Evolutionary conservation across 2,329 filamentous ascomycete genomes (phyloP).

Genomic region (Epichloe sylvatica): DNA sequence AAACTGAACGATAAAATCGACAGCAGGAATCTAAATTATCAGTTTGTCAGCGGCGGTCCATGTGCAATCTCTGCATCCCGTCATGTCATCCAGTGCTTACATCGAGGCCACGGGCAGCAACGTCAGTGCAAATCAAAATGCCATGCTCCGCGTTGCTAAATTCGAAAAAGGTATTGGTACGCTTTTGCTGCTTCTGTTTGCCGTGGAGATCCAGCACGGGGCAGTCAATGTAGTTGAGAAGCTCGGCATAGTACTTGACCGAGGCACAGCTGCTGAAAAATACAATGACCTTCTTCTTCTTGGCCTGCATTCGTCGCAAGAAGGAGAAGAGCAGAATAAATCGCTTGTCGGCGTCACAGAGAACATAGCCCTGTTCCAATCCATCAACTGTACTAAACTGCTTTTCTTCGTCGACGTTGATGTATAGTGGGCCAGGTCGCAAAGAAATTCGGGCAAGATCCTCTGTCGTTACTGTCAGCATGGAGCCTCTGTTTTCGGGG

Average conservation of each 20-base stretch:
- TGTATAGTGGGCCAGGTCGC: constrained; percentile 79
- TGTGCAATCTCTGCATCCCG: not conserved
- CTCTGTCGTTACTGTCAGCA: constrained; percentile 31
- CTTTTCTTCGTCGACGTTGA: constrained; percentile 87
- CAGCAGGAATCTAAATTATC: constrained; percentile 57
- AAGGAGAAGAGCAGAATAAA: constrained; percentile 93
- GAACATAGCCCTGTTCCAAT: constrained; percentile 87
- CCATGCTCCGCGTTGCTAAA: constrained; percentile 67
- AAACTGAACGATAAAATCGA: constrained; percentile 94
- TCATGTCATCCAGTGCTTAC: constrained; percentile 28
- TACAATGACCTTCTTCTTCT: constrained; percentile 94
- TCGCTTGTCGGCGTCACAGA: constrained; percentile 85
- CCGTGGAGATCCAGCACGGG: constrained; percentile 78
- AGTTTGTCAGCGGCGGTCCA: not conserved
- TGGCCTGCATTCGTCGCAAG: constrained; percentile 60
- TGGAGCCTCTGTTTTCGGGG: not conserved
- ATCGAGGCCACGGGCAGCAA: constrained; percentile 87
- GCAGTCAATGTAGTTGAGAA: constrained; percentile 95
- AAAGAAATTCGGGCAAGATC: constrained; percentile 91
- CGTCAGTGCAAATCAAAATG: constrained; percentile 89
- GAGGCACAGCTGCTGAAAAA: constrained; percentile 89
- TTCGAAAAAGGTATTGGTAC: constrained; percentile 98
- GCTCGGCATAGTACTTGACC: constrained; percentile 89
- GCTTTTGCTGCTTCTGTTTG: constrained; percentile 97
- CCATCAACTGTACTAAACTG: constrained; percentile 86